Conservation (phyloP, 1,139 yeast genomes). For the Debaryomyces nepalensis region DNA sequence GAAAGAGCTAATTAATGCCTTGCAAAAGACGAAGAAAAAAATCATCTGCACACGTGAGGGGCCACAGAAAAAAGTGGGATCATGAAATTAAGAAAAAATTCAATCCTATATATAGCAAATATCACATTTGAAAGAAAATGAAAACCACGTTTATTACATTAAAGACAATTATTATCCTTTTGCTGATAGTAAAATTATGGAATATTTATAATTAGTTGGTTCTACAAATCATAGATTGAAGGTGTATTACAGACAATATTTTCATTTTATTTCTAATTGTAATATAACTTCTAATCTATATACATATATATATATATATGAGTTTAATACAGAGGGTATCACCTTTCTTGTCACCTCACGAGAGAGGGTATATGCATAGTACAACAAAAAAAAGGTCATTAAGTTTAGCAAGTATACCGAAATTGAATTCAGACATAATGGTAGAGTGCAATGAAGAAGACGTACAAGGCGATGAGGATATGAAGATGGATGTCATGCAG, state of each 20-base stretch:
- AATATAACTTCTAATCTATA: constrained; percentile 5
- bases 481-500: not conserved
- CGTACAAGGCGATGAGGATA: not conserved
- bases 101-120: not conserved
- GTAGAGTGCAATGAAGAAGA: not conserved
- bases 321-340: constrained; percentile 14
- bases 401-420: constrained; percentile 1
- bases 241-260: not conserved
- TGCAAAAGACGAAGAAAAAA: no score
- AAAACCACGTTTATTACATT: not conserved
- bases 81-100: no score
- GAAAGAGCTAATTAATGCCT: no score
- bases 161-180: not conserved
- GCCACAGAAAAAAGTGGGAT: no score
- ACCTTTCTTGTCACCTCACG: constrained; percentile 12
- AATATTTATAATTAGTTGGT: not conserved
- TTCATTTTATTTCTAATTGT: not conserved
- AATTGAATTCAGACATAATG: constrained; percentile 4
- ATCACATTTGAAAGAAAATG: not conserved
- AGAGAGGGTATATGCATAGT: constrained; percentile 10
- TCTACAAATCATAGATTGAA: not conserved
- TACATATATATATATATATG: constrained; percentile 9
- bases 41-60: no score
- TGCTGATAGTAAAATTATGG: not conserved
- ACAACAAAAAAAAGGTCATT: constrained; percentile 8